Percentiles rank a stretch among this genome's conserved stretches.
Conservation (phyloP, 179 eudicot species). For the Drosera spatulata region DNA sequence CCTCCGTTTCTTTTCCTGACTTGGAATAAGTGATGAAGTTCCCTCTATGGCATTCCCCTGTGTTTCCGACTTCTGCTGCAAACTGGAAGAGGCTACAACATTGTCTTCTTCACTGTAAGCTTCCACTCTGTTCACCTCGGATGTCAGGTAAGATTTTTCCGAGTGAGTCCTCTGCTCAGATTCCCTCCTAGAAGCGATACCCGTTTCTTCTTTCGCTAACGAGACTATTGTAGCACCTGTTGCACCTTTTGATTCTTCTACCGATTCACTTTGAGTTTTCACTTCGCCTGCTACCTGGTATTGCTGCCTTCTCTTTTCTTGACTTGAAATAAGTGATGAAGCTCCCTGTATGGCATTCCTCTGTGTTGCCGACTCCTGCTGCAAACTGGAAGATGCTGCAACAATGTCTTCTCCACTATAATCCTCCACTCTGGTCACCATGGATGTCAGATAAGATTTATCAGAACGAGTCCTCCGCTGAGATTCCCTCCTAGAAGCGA, state of each 20-base stretch:
- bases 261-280: conserved; percentile 17
- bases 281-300: conserved; percentile 14
- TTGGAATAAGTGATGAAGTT: conserved; percentile 16
- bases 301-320: conserved; percentile 12
- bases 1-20: conserved; percentile 13
- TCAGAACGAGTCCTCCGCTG: no score
- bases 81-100: conserved; percentile 2
- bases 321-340: conserved; percentile 17
- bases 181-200: no score
- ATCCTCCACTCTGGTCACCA: conserved; percentile 14
- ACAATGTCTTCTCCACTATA: conserved; percentile 3
- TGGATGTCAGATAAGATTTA: conserved; percentile 10
- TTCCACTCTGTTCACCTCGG: conserved; percentile 15
- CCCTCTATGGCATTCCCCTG: conserved; percentile 20
- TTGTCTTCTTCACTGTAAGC: conserved; percentile 7
- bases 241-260: conserved; percentile 7
- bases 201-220: no score
- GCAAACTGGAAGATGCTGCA: conserved; percentile 2
- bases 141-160: conserved; percentile 5
- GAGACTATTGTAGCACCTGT: no score
- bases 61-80: conserved; percentile 11
- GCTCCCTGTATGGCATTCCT: conserved; percentile 21
- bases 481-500: no score
- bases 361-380: conserved; percentile 11
- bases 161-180: no score